Evolutionary conservation across 2,329 filamentous ascomycete species (phyloP).

Genomic region (Aspergillus flavus): DNA sequence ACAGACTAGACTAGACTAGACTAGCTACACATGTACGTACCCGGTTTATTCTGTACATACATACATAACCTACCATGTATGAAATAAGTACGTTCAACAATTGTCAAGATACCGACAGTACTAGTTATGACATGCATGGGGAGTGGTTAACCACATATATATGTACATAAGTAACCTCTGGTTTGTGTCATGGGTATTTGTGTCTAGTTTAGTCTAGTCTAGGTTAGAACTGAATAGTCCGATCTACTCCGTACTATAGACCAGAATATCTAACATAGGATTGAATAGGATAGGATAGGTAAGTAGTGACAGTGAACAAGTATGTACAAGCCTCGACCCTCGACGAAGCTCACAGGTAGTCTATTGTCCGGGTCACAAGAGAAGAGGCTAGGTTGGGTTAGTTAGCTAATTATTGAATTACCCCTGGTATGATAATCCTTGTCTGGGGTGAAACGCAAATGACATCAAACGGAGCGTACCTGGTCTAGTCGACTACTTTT

Average conservation of each 20-base stretch:
- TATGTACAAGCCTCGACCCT: not conserved
- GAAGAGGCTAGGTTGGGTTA: no score
- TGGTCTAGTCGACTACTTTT: not conserved
- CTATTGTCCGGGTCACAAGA: not conserved
- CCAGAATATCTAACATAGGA: no score
- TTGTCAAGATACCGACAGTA: not conserved
- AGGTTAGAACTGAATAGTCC: no score
- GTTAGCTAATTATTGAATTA: no score
- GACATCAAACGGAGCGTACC: not conserved
- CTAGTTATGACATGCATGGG: not conserved
- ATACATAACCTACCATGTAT: not conserved
- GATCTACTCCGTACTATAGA: no score
- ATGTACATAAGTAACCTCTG: no score
- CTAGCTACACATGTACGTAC: not conserved
- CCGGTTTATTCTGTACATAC: no score
- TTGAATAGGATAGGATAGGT: no score
- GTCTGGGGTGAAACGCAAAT: not conserved
- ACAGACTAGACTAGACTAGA: not conserved
- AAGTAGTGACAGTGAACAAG: no score
- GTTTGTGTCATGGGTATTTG: no score
- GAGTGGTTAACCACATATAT: not conserved
- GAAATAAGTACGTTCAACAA: not conserved
- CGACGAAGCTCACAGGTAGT: not conserved
- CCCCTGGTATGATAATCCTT: not conserved
- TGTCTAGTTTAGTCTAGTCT: no score